Evolutionary conservation across 495 filamentous ascomycete species (phyloP), one percentile per base, ranked within the genome.

Genomic region (Penicillium flavigenum): DNA sequence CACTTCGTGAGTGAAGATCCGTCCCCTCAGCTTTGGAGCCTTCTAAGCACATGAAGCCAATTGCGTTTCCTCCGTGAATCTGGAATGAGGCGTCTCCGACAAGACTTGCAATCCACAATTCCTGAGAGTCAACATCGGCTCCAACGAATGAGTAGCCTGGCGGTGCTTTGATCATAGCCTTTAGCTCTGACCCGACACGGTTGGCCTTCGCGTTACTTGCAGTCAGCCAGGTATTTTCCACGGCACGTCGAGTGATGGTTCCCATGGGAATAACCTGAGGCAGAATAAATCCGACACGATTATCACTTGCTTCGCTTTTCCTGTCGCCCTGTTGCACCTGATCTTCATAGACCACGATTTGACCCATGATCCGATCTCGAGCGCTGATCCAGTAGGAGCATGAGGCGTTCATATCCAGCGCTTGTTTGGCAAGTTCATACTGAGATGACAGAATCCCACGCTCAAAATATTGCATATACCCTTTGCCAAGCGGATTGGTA

Each of bases 241-340:
- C 94, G 0, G 94, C 91, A 59, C 94, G 86, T 38, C 94, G 83
- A n/a, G 94, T 99, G 54, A 99, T 88, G 17, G 94, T 99, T 14
- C 94, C 94, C 94, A 99, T 99, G 10, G 94, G 94, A 57, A 99
- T 97, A 51, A 99, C 74, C 64, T 99, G 94, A n/a, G 94, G 94
- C n/a, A 99, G 75, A 61, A 99, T 97, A 62, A 89, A 94, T 4
- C 94, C 94, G 9, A 81, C 54, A n/a, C 80, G 76, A 31, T 65
- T 68, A 24, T 62, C 62, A 9, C 26, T 57, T 24, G 57, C 38
- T 45, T 59, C 48, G 1, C 59, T 50, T 56, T 54, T 52, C 19
- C 57, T 42, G 20, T 32, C 59, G 34, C 42, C 52, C 31, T 65
- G 61, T 57, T 56, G 51, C 12, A 83, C 61, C 47, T 95, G 84